Evolutionary conservation across 768 basidiomycete species (phyloP), one percentile per base, ranked within the genome.

Genomic region (Lactarius psammicola): DNA sequence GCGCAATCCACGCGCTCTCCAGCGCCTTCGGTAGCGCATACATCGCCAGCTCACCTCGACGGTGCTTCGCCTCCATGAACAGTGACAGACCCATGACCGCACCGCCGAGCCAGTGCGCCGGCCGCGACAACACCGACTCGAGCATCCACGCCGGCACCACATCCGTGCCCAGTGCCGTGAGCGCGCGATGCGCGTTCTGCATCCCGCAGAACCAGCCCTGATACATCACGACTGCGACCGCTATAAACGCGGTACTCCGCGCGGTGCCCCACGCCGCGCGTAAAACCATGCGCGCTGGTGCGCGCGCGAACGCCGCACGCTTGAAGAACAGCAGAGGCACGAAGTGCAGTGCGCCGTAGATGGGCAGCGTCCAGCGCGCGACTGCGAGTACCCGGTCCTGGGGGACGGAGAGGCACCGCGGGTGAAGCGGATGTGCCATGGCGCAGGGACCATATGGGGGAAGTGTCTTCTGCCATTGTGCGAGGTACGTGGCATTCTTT

Each of bases 31-130:
- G 96, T 30, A 98, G 77, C 1, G 87, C 89, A 73, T 90, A 94
- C 94, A 94, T 92, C 67, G 95, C 94, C 68, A 98, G 78, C 77
- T 98, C 96, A 1, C 85, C 90, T 5, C 95, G 83, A n/a, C 96
- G 81, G 71, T 88, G 83, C 78, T 85, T 88, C 72, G 93, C 95
- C 72, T 98, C 96, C 3, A 95, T 83, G 64, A 97, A 85, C 56
- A 98, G 77, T 9, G 92, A 82, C 13, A 96, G 70, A 15, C 92
- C 94, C 11, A 89, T 80, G 8, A 87, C 75, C 51, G 92, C 80
- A 0, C 95, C 95, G 2, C 85, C 81, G 2, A 92, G 38, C 83
- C 85, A 92, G 76, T 88, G 94, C 30, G 88, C 86, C 42, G 80
- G 80, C 71, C 87, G 91, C 46, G 87, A 87, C 17, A 85, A 79